A percentile compares a stretch with the other conserved stretches of the same genome.
phyloP scores from a whole-genome alignment of 495 filamentous ascomycete genomes.

The Talaromyces liani region DNA sequence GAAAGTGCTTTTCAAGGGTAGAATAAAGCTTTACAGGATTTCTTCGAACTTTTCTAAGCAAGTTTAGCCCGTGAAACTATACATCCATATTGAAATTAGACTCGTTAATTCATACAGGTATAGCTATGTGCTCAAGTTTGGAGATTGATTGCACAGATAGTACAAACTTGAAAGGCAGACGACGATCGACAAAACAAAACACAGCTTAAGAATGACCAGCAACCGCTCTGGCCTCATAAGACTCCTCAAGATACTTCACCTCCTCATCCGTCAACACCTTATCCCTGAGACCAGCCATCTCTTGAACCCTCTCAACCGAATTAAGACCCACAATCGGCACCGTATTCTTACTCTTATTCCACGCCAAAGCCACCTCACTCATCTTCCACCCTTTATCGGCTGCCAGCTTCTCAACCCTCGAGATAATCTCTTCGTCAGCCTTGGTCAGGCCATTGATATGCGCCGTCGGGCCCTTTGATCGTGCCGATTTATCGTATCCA shows the following conservation, averaged over 20 bases:
- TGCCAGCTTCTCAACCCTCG: constrained; percentile 46
- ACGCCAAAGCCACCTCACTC: constrained; percentile 50
- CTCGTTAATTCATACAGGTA: too few species aligned
- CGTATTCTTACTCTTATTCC: constrained; percentile 20
- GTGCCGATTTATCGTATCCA: not conserved
- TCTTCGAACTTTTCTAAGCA: too few species aligned
- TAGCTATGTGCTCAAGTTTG: too few species aligned
- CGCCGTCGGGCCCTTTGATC: not conserved
- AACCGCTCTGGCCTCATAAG: constrained; percentile 4
- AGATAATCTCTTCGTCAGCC: constrained; percentile 36
- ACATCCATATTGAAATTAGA: too few species aligned
- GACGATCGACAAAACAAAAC: not conserved
- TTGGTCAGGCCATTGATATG: not conserved
- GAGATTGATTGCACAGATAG: too few species aligned
- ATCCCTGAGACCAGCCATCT: constrained; percentile 36
- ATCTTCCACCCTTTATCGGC: constrained; percentile 45
- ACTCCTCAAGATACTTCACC: constrained; percentile 7
- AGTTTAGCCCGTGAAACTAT: too few species aligned
- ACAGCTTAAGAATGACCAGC: constrained; percentile 9
- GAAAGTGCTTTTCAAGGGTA: too few species aligned
- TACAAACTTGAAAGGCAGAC: not conserved
- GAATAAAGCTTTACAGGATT: too few species aligned
- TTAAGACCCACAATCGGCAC: constrained; percentile 39
- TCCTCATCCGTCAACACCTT: constrained; percentile 5
- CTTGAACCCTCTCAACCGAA: constrained; percentile 45